A percentile compares a stretch with the other conserved stretches of the same genome.
Evolutionary conservation across 1,284 basidiomycete genomes (phyloP).

Genomic region (Ganoderma sinense): DNA sequence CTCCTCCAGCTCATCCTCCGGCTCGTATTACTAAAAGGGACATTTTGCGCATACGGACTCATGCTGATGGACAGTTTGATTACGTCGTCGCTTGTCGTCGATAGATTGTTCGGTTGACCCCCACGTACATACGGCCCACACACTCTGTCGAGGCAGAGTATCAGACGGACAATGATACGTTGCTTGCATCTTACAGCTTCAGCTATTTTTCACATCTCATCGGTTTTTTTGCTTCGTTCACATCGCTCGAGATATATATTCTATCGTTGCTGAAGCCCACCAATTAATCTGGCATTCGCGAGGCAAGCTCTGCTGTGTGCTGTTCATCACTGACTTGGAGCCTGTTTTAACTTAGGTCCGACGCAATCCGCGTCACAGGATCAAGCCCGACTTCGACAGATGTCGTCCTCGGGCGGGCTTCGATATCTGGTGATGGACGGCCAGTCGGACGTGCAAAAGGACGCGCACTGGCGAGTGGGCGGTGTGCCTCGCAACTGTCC

Average conservation of each 20-base stretch:
- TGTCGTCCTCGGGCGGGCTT: background rate
- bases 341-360: background rate
- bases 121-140: slow-evolving; percentile 17
- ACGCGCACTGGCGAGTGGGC: background rate
- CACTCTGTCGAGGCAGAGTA: slow-evolving; percentile 11
- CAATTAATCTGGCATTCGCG: slow-evolving; percentile 28
- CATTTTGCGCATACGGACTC: slow-evolving; percentile 28
- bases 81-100: slow-evolving; percentile 23
- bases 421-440: background rate
- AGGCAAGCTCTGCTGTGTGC: slow-evolving; percentile 5
- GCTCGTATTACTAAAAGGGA: slow-evolving; percentile 29
- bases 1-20: slow-evolving; percentile 10
- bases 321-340: background rate
- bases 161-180: slow-evolving; percentile 32
- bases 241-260: slow-evolving; percentile 27
- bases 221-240: slow-evolving; percentile 16
- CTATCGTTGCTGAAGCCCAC: slow-evolving; percentile 31
- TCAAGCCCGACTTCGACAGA: background rate
- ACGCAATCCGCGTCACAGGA: background rate
- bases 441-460: background rate
- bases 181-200: slow-evolving; percentile 28
- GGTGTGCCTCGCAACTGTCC: background rate
- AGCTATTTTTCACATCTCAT: slow-evolving; percentile 20
- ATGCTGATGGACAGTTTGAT: slow-evolving; percentile 33
- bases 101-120: slow-evolving; percentile 19